Base-by-base conservation (phyloP, 75 land plant species). In the Gnetum montanum region DNA sequence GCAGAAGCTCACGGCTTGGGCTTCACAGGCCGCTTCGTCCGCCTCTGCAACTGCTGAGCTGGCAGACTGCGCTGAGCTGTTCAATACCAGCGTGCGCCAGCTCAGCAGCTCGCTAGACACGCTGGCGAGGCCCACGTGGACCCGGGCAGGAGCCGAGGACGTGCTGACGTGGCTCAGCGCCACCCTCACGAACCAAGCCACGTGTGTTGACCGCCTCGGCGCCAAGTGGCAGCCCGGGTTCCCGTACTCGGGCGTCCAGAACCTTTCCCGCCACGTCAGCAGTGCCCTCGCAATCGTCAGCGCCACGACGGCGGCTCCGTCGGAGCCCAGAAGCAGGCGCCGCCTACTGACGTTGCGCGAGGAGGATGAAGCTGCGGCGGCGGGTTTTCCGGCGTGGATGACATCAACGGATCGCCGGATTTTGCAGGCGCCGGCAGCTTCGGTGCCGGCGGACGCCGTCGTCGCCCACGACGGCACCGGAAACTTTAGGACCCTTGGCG, bases 181-280 rank as follows among this genome's bases (percentile, higher is more conserved):
- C 23, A 69, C 83, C n/a, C 66, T 86, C 61, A 83, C 91, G 3
- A 64, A 79, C 58, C 80, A 76, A 49, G 52, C 60, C 57, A 86
- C 91, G 2, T 86, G 91, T 58, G 62, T 78, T 30, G 79, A 85
- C n/a, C n/a, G n/a, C n/a, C n/a, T n/a, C 19, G 84, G 88, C 30
- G 69, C 80, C 35, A 54, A 41, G 4, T 24, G 4, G 15, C 18
- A 10, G 6, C 4, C 1, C 18, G 5, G n/a, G 18, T 28, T n/a
- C 28, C 26, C 7, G 13, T 15, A 15, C 29, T 25, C 33, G 15
- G 33, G 16, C 3, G 5, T 49, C 3, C 31, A 4, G 18, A 50
- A 50, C 8, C 12, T 30, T 13, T 30, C 54, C 13, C 19, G 34
- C 11, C 2, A 31, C 2, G 23, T 53, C 37, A 53, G 55, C 31